Base-by-base conservation (phyloP, 495 filamentous ascomycete genomes). In the Glonium stellatum region DNA sequence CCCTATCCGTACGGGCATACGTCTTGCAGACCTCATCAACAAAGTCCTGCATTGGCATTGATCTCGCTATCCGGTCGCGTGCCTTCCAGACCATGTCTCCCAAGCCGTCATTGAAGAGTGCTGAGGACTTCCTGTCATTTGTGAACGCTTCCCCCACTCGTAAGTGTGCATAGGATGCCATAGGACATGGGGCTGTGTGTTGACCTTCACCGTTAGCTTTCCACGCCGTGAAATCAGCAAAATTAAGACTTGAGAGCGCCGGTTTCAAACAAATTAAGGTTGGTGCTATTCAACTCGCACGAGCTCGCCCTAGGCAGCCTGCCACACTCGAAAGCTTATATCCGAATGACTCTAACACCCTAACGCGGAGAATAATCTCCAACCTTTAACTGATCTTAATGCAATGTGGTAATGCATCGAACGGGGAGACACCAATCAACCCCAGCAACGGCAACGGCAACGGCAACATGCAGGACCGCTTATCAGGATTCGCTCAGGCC, bases 101-200 rank as follows among this genome's bases (percentile, higher is more conserved):
- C 37, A 70, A 70, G 53, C 65, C 70, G 9, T 73, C 73, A 4
- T 51, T 70, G 54, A 76, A 79, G 67, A 75, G 80, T 59, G 91
- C 88, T 54, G 75, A 87, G 75, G 88, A 91, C 73, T 95, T 98
- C 69, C 72, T 97, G 67, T 87, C 88, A 71, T 98, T 95, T 77
- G 85, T 98, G 71, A 93, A 97, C 74, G 87, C 87, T 56, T 96
- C 91, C 52, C 93, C 95, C 12, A 96, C 92, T 59, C 92, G 93
- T 98, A 83, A 62, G 85, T 62, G 21, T 4, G 23, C 31, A 27
- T 58, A 37, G 21, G 19, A 15, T 51, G 55, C 41, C 11, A n/a
- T 23, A 8, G 1, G 13, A 23, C 23, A 50, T 55, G 34, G 41
- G 42, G 49, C 22, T 23, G 19, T 41, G 48, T 12, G 44, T 62